A percentile compares a stretch with the other conserved stretches of the same genome.
phyloP scores from a whole-genome alignment of 2,329 filamentous ascomycete genomes.

The Pyrenophora teres region DNA sequence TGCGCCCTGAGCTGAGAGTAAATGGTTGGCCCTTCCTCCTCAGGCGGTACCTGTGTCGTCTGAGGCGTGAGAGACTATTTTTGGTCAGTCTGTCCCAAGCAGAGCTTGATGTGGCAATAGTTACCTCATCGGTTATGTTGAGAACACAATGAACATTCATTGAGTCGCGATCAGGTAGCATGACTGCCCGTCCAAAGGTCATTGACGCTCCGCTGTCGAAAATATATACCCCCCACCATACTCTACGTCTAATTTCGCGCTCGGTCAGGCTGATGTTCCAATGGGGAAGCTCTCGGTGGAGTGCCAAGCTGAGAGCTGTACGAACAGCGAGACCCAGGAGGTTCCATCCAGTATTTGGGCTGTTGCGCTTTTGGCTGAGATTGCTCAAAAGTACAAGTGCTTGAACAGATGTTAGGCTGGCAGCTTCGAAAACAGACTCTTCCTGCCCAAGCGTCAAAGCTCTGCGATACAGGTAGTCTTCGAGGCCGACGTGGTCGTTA shows the following conservation, averaged over 20 bases:
- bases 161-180: slow-evolving; percentile 31
- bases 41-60: slow-evolving; percentile 21
- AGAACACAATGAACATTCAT: slow-evolving; percentile 33
- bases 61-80: slow-evolving; percentile 29
- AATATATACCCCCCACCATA: slow-evolving; percentile 34
- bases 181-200: slow-evolving; percentile 30
- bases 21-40: slow-evolving; percentile 24
- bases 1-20: slow-evolving; percentile 29
- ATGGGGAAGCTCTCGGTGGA: slow-evolving; percentile 33
- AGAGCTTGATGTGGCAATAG: neutral
- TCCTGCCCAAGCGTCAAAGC: slow-evolving; percentile 32
- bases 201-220: slow-evolving; percentile 36
- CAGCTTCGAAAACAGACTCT: slow-evolving; percentile 32
- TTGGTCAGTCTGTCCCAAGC: neutral
- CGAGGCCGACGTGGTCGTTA: slow-evolving; percentile 28
- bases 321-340: slow-evolving; percentile 31
- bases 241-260: slow-evolving; percentile 29
- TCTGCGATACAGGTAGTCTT: slow-evolving; percentile 32
- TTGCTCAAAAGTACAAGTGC: slow-evolving; percentile 32
- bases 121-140: slow-evolving; percentile 30
- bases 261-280: slow-evolving; percentile 35
- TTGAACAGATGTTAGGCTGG: slow-evolving; percentile 30
- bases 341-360: slow-evolving; percentile 34
- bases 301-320: slow-evolving; percentile 30
- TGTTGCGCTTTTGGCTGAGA: slow-evolving; percentile 31